phyloP scores from a whole-genome alignment of 768 basidiomycete species.

The Ramaria rubella region DNA sequence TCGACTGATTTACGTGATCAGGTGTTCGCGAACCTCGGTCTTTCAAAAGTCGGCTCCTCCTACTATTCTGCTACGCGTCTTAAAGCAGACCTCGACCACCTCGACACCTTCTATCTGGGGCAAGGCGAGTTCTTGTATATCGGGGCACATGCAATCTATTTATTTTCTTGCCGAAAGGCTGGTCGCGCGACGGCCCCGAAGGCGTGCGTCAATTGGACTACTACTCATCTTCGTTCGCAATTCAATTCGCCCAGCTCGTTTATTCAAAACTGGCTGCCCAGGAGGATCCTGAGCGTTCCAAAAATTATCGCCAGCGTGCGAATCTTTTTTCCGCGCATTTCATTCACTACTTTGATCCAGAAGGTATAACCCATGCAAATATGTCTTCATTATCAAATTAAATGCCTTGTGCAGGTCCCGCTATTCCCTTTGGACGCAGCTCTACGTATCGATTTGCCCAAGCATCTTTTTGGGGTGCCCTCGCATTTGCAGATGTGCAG shows the following conservation, averaged over 20 bases:
- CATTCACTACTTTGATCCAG: slow-evolving; percentile 67
- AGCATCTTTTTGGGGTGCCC: slow-evolving; percentile 72
- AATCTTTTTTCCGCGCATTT: slow-evolving; percentile 61
- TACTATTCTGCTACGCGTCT: slow-evolving; percentile 53
- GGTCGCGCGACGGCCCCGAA: slow-evolving; percentile 73
- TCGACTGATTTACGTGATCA: slow-evolving; percentile 20
- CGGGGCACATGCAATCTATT: not conserved
- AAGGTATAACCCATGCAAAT: slow-evolving; percentile 40
- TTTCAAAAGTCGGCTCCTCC: slow-evolving; percentile 53
- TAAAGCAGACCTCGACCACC: slow-evolving; percentile 67
- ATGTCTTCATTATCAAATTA: not conserved
- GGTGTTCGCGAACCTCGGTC: slow-evolving; percentile 72
- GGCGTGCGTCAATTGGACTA: slow-evolving; percentile 76
- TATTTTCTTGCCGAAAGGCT: slow-evolving; percentile 31
- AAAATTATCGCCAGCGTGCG: slow-evolving; percentile 59
- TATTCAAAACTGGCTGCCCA: slow-evolving; percentile 61
- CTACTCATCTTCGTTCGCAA: slow-evolving; percentile 74
- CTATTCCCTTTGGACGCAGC: slow-evolving; percentile 69
- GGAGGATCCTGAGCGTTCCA: slow-evolving; percentile 56
- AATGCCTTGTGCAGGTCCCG: slow-evolving; percentile 42
- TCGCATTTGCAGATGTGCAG: slow-evolving; percentile 65
- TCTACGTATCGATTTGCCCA: slow-evolving; percentile 77
- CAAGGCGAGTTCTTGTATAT: slow-evolving; percentile 21
- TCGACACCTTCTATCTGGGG: slow-evolving; percentile 73
- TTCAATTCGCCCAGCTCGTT: slow-evolving; percentile 65